Base-by-base conservation (phyloP, 2,329 filamentous ascomycete species). In the Capronia epimyces region DNA sequence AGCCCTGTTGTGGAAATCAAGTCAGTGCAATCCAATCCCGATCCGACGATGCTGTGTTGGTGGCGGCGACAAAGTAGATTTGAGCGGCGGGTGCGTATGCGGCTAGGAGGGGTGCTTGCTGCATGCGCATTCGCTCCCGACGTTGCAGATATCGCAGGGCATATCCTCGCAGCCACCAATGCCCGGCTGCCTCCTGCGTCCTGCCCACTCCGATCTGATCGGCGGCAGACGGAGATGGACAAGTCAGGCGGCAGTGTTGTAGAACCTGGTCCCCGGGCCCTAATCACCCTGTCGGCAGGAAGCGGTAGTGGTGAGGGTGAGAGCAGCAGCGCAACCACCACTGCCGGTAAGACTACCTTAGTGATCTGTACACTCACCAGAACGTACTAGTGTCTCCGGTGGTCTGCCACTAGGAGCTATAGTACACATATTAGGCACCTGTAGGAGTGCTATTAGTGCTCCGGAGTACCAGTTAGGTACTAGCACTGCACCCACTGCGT, bases 101-200 rank as follows among this genome's bases (percentile, higher is more conserved):
- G 6, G 6, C 29, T 9, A 12, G 29, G 29, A n/a, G 3, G 16
- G 34, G 15, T 37, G n/a, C 34, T 8, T 18, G 7, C 34, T 18
- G 18, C 34, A 37, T 37, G 34, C 15, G 34, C 12, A 20, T 37
- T 20, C 34, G 18, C 18, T 43, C 18, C 24, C 41, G 41, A 24
- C 3, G n/a, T 43, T 29, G 24, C 27, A 25, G 27, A 37, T 37
- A 37, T 45, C 43, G 43, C 18, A 45, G n/a, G 34, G 25, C 43
- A 45, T 45, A 24, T 18, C 3, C 12, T 37, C 34, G 6, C 6
- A 47, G 34, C 45, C 45, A 41, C 22, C 34, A 24, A 40, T 41
- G 25, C 16, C 34, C 22, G 25, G 27, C 27, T 13, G 43, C 43
- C 20, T 46, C 39, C 27, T 13, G 43, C 43, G 21, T 46, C 18